These are phyloP conservation scores for Rhodotorula kratochvilovae DNA, from an alignment of 768 basidiomycete genomes.

Conservation along the genomic window DNA sequence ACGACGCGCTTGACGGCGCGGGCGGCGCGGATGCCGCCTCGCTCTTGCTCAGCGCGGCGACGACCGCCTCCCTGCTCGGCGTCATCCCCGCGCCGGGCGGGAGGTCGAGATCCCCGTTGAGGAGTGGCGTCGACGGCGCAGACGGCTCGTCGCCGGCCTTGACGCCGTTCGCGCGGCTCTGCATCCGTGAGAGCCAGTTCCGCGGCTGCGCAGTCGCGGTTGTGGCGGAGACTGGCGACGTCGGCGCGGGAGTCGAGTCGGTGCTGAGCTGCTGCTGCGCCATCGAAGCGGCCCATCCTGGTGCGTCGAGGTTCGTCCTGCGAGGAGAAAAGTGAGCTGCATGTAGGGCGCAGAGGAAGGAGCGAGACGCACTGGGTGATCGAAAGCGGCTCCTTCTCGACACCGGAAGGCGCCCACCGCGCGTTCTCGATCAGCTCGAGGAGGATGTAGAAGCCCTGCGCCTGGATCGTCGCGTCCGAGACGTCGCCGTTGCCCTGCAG, in stretches of 20 bases:
- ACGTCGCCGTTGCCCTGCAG: slow-evolving; percentile 56
- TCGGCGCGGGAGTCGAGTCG: background rate
- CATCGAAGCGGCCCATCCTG: slow-evolving; percentile 21
- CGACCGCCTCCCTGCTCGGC: background rate
- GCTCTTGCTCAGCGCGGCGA: slow-evolving; percentile 44
- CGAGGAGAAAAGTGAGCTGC: no score
- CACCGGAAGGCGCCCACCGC: slow-evolving; percentile 68
- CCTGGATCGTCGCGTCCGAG: slow-evolving; percentile 78
- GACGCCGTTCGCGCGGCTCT: background rate
- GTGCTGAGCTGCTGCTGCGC: background rate
- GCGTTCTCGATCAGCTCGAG: slow-evolving; percentile 80
- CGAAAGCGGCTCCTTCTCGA: slow-evolving; percentile 49
- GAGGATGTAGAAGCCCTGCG: slow-evolving; percentile 85
- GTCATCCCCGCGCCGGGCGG: slow-evolving; percentile 12
- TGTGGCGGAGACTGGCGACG: background rate
- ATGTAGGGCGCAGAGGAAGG: background rate
- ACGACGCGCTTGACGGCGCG: background rate
- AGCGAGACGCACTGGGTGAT: slow-evolving; percentile 14
- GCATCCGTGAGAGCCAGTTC: slow-evolving; percentile 24
- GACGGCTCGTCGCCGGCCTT: background rate
- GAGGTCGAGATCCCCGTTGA: background rate
- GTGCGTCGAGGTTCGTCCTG: slow-evolving; percentile 29
- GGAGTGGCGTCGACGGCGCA: no score
- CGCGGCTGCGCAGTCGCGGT: background rate
- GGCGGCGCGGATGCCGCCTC: slow-evolving; percentile 15